Evolutionary conservation across 2,329 filamentous ascomycete species (phyloP).

Genomic region (Dothistroma septosporum): DNA sequence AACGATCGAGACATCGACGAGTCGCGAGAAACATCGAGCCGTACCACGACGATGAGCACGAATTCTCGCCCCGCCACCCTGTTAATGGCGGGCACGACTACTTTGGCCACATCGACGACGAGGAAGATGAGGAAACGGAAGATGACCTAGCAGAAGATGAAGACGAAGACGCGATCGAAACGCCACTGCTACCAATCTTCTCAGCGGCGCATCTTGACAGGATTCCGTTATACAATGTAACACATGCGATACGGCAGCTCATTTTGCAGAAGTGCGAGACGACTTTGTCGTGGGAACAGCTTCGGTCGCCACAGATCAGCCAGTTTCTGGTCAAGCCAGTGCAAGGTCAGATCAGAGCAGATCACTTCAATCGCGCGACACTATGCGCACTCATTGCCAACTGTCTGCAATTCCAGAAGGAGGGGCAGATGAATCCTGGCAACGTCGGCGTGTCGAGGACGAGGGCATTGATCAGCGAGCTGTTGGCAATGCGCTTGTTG

Average conservation of each 20-base stretch:
- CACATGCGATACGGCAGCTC: slow-evolving; percentile 81
- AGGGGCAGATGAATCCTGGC: slow-evolving; percentile 74
- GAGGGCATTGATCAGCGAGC: slow-evolving; percentile 81
- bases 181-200: slow-evolving; percentile 69
- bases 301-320: slow-evolving; percentile 91
- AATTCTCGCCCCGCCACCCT: slow-evolving; percentile 19
- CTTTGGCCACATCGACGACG: slow-evolving; percentile 11
- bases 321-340: slow-evolving; percentile 95
- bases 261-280: slow-evolving; percentile 85
- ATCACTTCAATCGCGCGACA: slow-evolving; percentile 81
- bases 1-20: slow-evolving; percentile 26
- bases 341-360: slow-evolving; percentile 77
- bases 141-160: slow-evolving; percentile 41
- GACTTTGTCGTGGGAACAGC: slow-evolving; percentile 87
- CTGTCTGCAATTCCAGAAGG: slow-evolving; percentile 87
- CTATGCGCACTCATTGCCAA: slow-evolving; percentile 90
- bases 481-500: slow-evolving; percentile 81
- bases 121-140: slow-evolving; percentile 36
- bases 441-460: slow-evolving; percentile 81
- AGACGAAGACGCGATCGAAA: slow-evolving; percentile 43
- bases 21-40: slow-evolving; percentile 21
- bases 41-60: slow-evolving; percentile 23
- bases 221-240: slow-evolving; percentile 83
- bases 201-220: slow-evolving; percentile 75
- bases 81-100: slow-evolving; percentile 13